phyloP scores from a whole-genome alignment of 345 rosid genomes.

The Nasturtium officinale region DNA sequence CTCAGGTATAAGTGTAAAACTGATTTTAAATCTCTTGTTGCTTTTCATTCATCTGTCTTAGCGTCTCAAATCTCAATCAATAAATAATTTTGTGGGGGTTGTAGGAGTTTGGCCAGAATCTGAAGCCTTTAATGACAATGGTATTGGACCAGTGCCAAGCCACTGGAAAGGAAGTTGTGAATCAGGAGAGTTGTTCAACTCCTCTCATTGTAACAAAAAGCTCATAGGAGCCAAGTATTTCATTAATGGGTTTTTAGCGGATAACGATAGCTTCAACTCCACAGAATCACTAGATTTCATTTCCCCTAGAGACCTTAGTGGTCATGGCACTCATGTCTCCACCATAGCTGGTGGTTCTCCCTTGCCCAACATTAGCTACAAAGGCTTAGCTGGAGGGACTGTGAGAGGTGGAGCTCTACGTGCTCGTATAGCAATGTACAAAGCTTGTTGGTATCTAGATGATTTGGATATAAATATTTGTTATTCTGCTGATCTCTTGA shows the following conservation, averaged over 20 bases:
- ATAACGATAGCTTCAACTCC: slow-evolving; percentile 42
- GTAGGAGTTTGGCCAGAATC: slow-evolving; percentile 41
- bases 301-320: slow-evolving; percentile 55
- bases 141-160: slow-evolving; percentile 26
- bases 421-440: slow-evolving; percentile 57
- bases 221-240: slow-evolving; percentile 62
- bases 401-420: slow-evolving; percentile 48
- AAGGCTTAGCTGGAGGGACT: slow-evolving; percentile 53
- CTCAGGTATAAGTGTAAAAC: slow-evolving; percentile 33
- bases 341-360: slow-evolving; percentile 52
- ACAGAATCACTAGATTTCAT: slow-evolving; percentile 42
- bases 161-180: slow-evolving; percentile 42
- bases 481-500: slow-evolving; percentile 50
- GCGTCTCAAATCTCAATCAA: not conserved
- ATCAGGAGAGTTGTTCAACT: slow-evolving; percentile 32
- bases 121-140: slow-evolving; percentile 33
- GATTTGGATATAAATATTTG: not conserved
- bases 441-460: slow-evolving; percentile 55
- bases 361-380: slow-evolving; percentile 47
- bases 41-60: not conserved
- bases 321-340: slow-evolving; percentile 63
- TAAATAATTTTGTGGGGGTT: not conserved
- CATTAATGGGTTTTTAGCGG: slow-evolving; percentile 46
- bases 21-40: not conserved
- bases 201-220: slow-evolving; percentile 53